These are phyloP conservation scores for Botrytis fragariae DNA, from an alignment of 2,329 filamentous ascomycete species.

Conservation along the genomic window DNA sequence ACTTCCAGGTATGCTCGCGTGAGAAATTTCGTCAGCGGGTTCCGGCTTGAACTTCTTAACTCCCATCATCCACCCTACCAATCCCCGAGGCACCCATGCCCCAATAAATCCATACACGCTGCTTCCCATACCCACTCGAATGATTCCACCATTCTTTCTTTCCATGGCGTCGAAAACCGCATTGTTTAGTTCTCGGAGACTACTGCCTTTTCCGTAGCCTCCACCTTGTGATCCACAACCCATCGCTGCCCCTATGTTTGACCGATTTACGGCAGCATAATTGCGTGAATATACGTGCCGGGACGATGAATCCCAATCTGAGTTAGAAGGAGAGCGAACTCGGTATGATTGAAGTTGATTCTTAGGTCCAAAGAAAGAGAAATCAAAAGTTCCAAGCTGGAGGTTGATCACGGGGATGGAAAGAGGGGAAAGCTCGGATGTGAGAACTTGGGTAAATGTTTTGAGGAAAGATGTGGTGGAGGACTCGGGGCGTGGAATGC, in stretches of 20 bases:
- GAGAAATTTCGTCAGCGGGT: conserved; percentile 5
- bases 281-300: conserved; percentile 61
- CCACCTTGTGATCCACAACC: conserved; percentile 47
- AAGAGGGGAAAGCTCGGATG: conserved; percentile 73
- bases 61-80: conserved; percentile 95
- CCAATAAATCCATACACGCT: conserved; percentile 83
- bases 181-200: conserved; percentile 76
- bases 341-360: conserved; percentile 38
- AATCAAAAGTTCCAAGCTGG: conserved; percentile 88
- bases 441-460: conserved; percentile 77
- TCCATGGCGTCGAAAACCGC: conserved; percentile 88
- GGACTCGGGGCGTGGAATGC: conserved; percentile 85
- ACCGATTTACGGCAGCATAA: conserved; percentile 54
- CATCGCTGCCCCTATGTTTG: conserved; percentile 13
- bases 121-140: conserved; percentile 82
- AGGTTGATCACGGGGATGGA: conserved; percentile 80
- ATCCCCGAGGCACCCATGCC: conserved; percentile 68
- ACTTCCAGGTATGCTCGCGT: background rate
- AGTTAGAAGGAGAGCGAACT: conserved; percentile 38
- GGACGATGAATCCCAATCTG: conserved; percentile 58
- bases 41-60: conserved; percentile 52
- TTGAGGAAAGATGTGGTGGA: conserved; percentile 83
- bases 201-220: conserved; percentile 46
- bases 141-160: conserved; percentile 48
- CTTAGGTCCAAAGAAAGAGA: conserved; percentile 61